Base-by-base conservation (phyloP, 306 rosid genomes). In the Medicago lupulina region DNA sequence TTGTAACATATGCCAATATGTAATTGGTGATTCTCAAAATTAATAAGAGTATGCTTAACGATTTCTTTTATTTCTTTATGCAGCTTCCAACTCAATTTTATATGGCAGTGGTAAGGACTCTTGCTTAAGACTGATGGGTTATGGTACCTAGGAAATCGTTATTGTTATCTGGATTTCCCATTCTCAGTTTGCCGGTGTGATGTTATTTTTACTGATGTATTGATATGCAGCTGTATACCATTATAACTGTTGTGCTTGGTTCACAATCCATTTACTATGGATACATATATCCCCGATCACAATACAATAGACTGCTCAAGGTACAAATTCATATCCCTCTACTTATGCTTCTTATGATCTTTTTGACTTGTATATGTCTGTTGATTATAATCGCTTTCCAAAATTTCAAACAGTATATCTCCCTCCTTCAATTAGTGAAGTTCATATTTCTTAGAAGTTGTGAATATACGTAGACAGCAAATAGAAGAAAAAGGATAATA, bases 21-120 rank as follows among this genome's bases (percentile, higher is more conserved):
- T 38, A 54, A 31, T 44, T 21, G 59, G 16, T 18, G 70, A 80
- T 79, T 43, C 31, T 60, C 47, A 34, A 10, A 59, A 59, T 69
- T 44, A 9, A 31, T 19, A 39, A 67, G 31, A 67, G 50, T 41
- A 61, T 80, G 51, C 71, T 55, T 65, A 73, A 79, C 76, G 63
- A 64, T 43, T 51, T 17, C 2, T 70, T 90, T 80, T 17, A 76
- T 55, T 81, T 58, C 75, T 80, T 76, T 76, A 43, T 86, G 92
- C 96, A 93, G 98, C 93, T 93, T 80, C 98, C 89, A 28, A 93
- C 98, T 63, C 97, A 93, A 84, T 83, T 77, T 70, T 91, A 88
- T 66, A 88, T 36, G 84, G 98, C 98, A 81, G 53, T 83, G 96
- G 98, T 93, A 83, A 68, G 89, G 44, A 73, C 76, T 73, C 81